phyloP scores from a whole-genome alignment of 768 basidiomycete species.

The Psilocybe sp. region DNA sequence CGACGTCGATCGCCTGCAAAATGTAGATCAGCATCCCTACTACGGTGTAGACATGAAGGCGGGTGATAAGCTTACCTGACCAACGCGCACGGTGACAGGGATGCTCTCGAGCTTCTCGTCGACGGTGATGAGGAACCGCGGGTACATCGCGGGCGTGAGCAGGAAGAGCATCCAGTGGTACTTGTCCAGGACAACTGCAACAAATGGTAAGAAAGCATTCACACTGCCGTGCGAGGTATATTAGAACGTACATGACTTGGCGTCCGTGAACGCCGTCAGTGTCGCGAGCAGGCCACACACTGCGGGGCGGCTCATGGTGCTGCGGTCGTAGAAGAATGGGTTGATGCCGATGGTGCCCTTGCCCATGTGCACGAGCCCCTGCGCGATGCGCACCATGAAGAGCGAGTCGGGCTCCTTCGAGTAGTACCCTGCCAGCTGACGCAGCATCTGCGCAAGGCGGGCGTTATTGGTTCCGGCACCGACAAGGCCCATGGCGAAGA shows the following conservation, averaged over 20 bases:
- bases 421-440: conserved; percentile 97
- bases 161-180: conserved; percentile 99
- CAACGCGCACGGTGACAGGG: conserved; percentile 93
- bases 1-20: conserved; percentile 86
- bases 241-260: conserved; percentile 78
- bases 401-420: conserved; percentile 95
- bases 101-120: conserved; percentile 85
- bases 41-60: background rate
- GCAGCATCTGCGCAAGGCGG: conserved; percentile 93
- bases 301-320: conserved; percentile 84
- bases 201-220: conserved; percentile 2
- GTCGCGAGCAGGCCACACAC: conserved; percentile 88
- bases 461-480: conserved; percentile 99
- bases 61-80: conserved; percentile 56
- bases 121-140: conserved; percentile 95
- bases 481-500: conserved; percentile 97
- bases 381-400: conserved; percentile 93
- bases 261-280: conserved; percentile 89
- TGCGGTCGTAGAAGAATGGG: conserved; percentile 93
- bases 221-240: background rate
- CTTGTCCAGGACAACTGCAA: conserved; percentile 87
- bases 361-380: conserved; percentile 98
- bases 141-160: conserved; percentile 95
- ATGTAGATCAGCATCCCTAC: background rate
- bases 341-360: conserved; percentile 97